A percentile compares a stretch with the other conserved stretches of the same genome.
phyloP scores from a whole-genome alignment of 495 filamentous ascomycete species.

The Tuber brumale region DNA sequence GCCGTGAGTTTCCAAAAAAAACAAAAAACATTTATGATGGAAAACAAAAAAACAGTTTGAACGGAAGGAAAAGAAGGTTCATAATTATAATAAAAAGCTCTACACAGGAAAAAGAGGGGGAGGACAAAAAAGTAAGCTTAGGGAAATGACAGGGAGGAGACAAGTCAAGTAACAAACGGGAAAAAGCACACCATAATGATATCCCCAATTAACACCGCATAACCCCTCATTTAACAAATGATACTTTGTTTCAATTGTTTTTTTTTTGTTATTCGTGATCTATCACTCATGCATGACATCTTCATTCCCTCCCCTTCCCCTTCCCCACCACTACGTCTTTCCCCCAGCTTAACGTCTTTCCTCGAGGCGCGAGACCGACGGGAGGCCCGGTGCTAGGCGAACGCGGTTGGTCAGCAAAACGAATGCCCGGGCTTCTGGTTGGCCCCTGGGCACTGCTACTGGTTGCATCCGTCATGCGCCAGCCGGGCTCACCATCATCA shows the following conservation, averaged over 20 bases:
- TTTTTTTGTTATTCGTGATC: not conserved
- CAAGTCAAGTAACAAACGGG: not conserved
- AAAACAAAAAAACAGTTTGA: not conserved
- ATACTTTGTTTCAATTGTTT: not conserved
- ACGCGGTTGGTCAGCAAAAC: conserved; percentile 47
- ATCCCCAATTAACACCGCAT: not conserved
- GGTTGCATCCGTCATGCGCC: conserved; percentile 8
- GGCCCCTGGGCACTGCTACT: conserved; percentile 22
- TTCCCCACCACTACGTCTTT: conserved; percentile 29
- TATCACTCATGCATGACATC: not conserved
- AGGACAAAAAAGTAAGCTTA: not conserved
- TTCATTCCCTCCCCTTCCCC: conserved; percentile 33
- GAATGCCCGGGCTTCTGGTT: conserved; percentile 42
- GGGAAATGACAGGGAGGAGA: not conserved
- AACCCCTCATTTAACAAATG: not conserved
- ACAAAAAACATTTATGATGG: not conserved
- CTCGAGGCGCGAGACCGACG: conserved; percentile 24
- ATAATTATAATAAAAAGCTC: not conserved
- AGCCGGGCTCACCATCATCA: conserved; percentile 39
- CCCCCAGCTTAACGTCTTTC: conserved; percentile 30
- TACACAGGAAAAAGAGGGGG: not conserved
- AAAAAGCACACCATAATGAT: not conserved
- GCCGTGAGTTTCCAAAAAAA: not conserved
- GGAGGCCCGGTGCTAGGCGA: conserved; percentile 9
- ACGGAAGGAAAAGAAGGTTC: not conserved